A percentile compares a stretch with the other conserved stretches of the same genome.
Evolutionary conservation across 2,329 filamentous ascomycete species (phyloP).

Genomic region (Diaporthe sp.): DNA sequence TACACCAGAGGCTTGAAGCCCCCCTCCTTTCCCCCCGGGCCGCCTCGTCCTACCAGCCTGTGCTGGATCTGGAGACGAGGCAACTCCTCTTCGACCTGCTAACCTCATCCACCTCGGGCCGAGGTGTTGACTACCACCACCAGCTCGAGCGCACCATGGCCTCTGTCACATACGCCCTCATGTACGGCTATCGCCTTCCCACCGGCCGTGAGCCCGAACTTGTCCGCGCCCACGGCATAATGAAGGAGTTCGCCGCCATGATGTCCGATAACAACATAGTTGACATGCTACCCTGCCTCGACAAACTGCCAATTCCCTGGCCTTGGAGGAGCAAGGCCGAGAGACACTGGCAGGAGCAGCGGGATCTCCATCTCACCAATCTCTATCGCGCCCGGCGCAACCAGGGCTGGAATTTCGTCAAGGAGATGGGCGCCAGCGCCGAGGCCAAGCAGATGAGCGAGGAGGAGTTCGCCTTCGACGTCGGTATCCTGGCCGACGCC

Average conservation of each 20-base stretch:
- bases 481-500: conserved; percentile 27
- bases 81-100: conserved; percentile 29
- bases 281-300: conserved; percentile 22
- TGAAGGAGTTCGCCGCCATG: conserved; percentile 32
- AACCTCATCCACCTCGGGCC: neutral
- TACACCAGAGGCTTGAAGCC: conserved; percentile 32
- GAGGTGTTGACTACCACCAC: conserved; percentile 13
- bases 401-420: conserved; percentile 33
- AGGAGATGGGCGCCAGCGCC: conserved; percentile 29
- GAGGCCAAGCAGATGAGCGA: conserved; percentile 27
- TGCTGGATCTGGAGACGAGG: conserved; percentile 30
- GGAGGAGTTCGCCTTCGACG: conserved; percentile 30
- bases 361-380: conserved; percentile 30
- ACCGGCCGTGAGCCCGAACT: conserved; percentile 29
- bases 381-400: neutral
- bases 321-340: conserved; percentile 24
- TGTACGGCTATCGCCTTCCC: conserved; percentile 33
- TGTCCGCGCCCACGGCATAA: conserved; percentile 25
- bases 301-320: conserved; percentile 21
- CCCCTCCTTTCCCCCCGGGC: conserved; percentile 23
- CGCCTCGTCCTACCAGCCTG: conserved; percentile 18
- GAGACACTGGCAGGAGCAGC: conserved; percentile 26
- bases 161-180: conserved; percentile 12
- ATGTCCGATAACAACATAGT: conserved; percentile 30
- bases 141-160: conserved; percentile 28